Base-by-base conservation (phyloP, 345 rosid species). In the Pistacia vera region DNA sequence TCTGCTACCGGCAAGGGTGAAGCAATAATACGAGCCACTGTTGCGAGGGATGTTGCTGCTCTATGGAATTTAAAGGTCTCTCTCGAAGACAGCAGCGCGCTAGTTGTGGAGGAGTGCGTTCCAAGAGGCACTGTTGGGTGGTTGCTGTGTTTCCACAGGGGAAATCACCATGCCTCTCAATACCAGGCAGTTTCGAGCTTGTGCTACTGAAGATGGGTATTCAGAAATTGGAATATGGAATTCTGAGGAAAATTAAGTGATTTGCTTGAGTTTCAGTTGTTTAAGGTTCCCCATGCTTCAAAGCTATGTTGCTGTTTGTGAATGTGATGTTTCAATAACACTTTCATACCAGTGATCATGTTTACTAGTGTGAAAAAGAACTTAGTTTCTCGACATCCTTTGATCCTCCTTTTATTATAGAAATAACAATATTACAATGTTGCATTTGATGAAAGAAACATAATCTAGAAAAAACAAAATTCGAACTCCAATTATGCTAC, bases 1-100 rank as follows among this genome's bases (percentile, higher is more conserved):
- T 74, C 99, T 25, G 92, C 97, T 11, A 96, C 99, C 1, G 99
- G 99, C 63, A 92, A 46, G 87, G 99, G 98, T 58, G 99, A 96
- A 79, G 85, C 83, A 35, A 93, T 96, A 9, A 96, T 96, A 41
- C 85, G 92, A 8, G 95, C 85, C 28, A 96, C 99, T 0, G 86
- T 93, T 66, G 93, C 97, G 4, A 90, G 97, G 77, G 99, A 96
- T 35, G 98, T 96, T 58, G 97, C 97, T 48, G 99, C 98, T 28
- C 88, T 93, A 93, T 92, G 97, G 98, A 96, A 77, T 91, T 85
- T 85, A 96, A 91, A 85, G 97, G 95, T 46, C 73, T 90, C 55
- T 90, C 99, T 81, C 85, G 36, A 38, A 83, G 75, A 95, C 90
- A 67, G 97, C 99, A 57, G 93, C 95, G 89, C 90, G 66, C 85